Evolutionary conservation across 2,329 filamentous ascomycete genomes (phyloP).

Genomic region (Penicillium sp.): DNA sequence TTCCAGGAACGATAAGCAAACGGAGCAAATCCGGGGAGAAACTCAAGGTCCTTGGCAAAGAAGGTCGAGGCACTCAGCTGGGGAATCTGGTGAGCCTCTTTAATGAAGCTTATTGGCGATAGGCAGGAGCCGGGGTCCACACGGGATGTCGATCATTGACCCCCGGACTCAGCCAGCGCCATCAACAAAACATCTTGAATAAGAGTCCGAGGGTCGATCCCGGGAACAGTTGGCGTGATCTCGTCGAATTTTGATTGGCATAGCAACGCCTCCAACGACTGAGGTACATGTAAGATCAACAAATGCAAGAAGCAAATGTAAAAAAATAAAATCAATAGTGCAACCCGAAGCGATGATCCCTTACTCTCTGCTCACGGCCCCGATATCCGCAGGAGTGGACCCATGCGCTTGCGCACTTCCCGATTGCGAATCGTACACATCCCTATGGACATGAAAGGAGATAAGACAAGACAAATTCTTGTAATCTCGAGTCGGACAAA

Average conservation of each 20-base stretch:
- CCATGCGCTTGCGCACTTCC: slow-evolving; percentile 7
- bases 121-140: slow-evolving; percentile 3
- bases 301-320: neutral
- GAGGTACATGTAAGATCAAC: neutral
- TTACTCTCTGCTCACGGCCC: slow-evolving; percentile 5
- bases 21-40: slow-evolving; percentile 1
- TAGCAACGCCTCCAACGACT: slow-evolving; percentile 1
- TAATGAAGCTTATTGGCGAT: slow-evolving; percentile 10
- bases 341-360: slow-evolving; percentile 3
- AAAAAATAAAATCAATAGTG: slow-evolving; percentile 9
- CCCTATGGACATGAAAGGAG: slow-evolving; percentile 2
- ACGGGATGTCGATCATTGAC: slow-evolving; percentile 10
- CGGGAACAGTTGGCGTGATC: slow-evolving; percentile 3
- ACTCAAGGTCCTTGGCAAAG: neutral
- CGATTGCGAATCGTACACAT: slow-evolving; percentile 16
- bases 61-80: slow-evolving; percentile 4
- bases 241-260: neutral
- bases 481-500: neutral
- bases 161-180: slow-evolving; percentile 5
- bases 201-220: slow-evolving; percentile 8
- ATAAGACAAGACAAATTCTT: neutral
- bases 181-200: neutral
- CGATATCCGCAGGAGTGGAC: slow-evolving; percentile 9
- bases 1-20: neutral
- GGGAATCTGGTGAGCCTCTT: slow-evolving; percentile 12